Evolutionary conservation across 1,139 yeast species (phyloP).

Genomic region (Geotrichum klebahnii): DNA sequence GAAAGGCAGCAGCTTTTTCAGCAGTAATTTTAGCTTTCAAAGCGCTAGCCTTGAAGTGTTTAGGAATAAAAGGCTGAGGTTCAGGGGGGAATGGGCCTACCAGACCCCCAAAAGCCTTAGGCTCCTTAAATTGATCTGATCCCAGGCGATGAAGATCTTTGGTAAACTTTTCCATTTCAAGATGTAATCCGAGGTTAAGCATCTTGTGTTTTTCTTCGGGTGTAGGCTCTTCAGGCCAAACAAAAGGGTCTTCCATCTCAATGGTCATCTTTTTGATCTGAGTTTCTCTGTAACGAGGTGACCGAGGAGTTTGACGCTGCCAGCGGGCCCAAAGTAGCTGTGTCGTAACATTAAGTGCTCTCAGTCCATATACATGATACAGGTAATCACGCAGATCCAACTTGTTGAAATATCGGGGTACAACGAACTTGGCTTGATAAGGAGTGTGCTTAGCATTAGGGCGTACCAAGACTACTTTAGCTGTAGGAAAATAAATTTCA

Average conservation of each 20-base stretch:
- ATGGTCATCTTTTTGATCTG: slow-evolving; percentile 92
- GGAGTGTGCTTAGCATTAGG: slow-evolving; percentile 95
- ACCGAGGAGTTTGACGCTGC: slow-evolving; percentile 55
- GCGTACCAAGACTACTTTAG: slow-evolving; percentile 69
- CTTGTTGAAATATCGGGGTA: slow-evolving; percentile 86
- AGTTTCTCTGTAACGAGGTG: slow-evolving; percentile 71
- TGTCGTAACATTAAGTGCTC: slow-evolving; percentile 83
- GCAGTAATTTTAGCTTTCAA: slow-evolving; percentile 41
- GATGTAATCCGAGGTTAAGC: slow-evolving; percentile 28
- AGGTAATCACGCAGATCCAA: slow-evolving; percentile 87
- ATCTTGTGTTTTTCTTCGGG: slow-evolving; percentile 41
- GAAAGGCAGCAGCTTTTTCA: slow-evolving; percentile 22
- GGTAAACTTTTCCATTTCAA: slow-evolving; percentile 35
- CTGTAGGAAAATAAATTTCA: slow-evolving; percentile 75
- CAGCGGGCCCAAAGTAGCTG: slow-evolving; percentile 75
- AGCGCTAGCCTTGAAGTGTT: slow-evolving; percentile 45
- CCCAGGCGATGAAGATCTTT: slow-evolving; percentile 45
- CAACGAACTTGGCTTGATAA: slow-evolving; percentile 89
- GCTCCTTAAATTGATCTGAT: slow-evolving; percentile 65
- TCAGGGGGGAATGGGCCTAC: slow-evolving; percentile 63
- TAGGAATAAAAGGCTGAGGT: slow-evolving; percentile 69
- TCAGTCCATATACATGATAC: slow-evolving; percentile 78
- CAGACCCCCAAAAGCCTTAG: slow-evolving; percentile 72
- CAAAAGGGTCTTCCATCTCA: slow-evolving; percentile 86
- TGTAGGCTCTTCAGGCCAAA: slow-evolving; percentile 72